Evolutionary conservation across 2,329 filamentous ascomycete species (phyloP).

Genomic region (Parastagonospora nodorum): DNA sequence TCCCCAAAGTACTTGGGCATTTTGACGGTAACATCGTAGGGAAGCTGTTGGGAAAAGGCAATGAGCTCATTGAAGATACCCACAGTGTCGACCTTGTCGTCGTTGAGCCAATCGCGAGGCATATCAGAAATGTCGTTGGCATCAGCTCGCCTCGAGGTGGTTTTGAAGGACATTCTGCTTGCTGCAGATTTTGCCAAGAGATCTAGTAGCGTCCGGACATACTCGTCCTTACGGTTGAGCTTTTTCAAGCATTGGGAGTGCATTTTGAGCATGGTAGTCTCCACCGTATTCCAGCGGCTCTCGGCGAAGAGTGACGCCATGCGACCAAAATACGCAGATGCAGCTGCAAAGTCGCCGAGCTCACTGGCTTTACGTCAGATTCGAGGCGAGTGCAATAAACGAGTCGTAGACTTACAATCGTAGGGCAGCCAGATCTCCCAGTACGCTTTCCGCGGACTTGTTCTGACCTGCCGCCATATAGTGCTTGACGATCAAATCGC

Average conservation of each 20-base stretch:
- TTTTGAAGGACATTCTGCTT: conserved; percentile 34
- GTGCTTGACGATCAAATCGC: conserved; percentile 80
- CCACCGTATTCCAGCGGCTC: conserved; percentile 77
- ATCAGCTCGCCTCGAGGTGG: conserved; percentile 22
- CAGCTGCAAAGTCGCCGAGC: conserved; percentile 72
- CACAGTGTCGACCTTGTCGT: conserved; percentile 45
- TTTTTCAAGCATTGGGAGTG: conserved; percentile 82
- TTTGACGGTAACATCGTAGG: conserved; percentile 68
- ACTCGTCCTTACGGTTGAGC: conserved; percentile 77
- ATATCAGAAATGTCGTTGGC: conserved; percentile 5
- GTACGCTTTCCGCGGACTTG: conserved; percentile 76
- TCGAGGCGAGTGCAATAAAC: neutral
- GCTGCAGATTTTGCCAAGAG: conserved; percentile 69
- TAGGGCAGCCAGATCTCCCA: conserved; percentile 84
- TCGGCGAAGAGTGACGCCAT: conserved; percentile 75
- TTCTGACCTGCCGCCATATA: conserved; percentile 78
- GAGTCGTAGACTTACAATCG: conserved; percentile 60
- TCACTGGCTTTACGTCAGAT: conserved; percentile 47
- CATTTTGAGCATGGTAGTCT: conserved; percentile 83
- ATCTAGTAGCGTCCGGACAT: conserved; percentile 74
- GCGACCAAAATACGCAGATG: conserved; percentile 77
- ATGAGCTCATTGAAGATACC: conserved; percentile 52
- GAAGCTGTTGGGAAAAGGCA: conserved; percentile 54
- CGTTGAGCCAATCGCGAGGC: conserved; percentile 42
- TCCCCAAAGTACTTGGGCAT: conserved; percentile 76